These are phyloP conservation scores for Tricholoma sp. DNA, from an alignment of 768 basidiomycete genomes.

Conservation along the genomic window DNA sequence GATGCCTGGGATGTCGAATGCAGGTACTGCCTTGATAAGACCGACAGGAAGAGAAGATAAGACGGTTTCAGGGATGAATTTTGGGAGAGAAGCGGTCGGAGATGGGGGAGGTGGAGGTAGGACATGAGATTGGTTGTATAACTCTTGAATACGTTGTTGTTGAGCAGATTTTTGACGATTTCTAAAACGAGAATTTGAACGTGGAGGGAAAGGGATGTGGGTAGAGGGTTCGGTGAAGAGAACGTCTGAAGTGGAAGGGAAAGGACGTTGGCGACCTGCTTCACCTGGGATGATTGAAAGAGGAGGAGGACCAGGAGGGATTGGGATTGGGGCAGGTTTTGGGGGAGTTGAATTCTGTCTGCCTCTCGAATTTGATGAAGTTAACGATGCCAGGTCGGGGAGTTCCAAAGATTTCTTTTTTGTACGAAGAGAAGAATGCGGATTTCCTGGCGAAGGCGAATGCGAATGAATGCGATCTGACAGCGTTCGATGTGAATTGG, in stretches of 20 bases:
- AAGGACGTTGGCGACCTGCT: conserved; percentile 17
- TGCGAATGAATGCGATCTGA: conserved; percentile 20
- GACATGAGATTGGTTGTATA: conserved; percentile 31
- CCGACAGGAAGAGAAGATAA: conserved; percentile 58
- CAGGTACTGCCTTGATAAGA: conserved; percentile 29
- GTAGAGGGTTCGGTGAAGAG: conserved; percentile 19
- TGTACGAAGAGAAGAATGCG: conserved; percentile 56
- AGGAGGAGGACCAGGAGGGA: conserved; percentile 23
- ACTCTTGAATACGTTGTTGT: conserved; percentile 38
- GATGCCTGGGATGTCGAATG: conserved; percentile 20
- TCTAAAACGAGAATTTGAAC: conserved; percentile 35
- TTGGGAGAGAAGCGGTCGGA: conserved; percentile 13
- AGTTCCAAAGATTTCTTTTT: conserved; percentile 75
- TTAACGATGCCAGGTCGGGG: conserved; percentile 55
- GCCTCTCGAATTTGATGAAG: conserved; percentile 16
- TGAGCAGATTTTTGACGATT: conserved; percentile 26
- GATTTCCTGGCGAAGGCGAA: conserved; percentile 35
- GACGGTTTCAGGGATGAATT: conserved; percentile 55
- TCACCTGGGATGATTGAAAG: conserved; percentile 21
- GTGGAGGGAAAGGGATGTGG: conserved; percentile 20
- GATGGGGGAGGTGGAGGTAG: conserved; percentile 1
- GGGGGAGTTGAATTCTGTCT: conserved; percentile 16
- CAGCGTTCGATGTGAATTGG: background rate
- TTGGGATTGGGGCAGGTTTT: conserved; percentile 35
- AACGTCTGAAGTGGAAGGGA: conserved; percentile 27